These are phyloP conservation scores for Primulina tabacum DNA, from an alignment of 257 asterid genomes.

Conservation along the genomic window DNA sequence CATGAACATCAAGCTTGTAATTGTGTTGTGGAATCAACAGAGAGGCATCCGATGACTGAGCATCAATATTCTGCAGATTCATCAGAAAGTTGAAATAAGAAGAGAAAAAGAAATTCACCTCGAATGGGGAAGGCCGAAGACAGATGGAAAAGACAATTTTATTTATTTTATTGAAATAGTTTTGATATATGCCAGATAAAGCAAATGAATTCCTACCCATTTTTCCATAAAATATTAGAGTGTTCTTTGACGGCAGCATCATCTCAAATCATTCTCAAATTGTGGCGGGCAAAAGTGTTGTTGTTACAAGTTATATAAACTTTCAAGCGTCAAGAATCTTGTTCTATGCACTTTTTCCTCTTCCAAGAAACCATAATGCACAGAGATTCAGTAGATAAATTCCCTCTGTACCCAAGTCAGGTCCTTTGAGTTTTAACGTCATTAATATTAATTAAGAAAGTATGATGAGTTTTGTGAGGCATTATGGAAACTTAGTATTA, in stretches of 20 bases:
- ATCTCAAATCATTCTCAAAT: not conserved
- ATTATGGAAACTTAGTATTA: not conserved
- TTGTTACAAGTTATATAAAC: not conserved
- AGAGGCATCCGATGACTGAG: conserved; percentile 73
- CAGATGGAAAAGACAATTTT: not conserved
- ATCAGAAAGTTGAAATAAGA: conserved; percentile 28
- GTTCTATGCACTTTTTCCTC: not conserved
- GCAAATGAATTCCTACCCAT: not conserved
- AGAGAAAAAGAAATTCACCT: conserved; percentile 6
- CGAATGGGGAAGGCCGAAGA: not conserved
- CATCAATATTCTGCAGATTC: conserved; percentile 58
- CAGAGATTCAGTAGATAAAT: not conserved
- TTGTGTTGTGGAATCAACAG: conserved; percentile 90
- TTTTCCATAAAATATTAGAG: not conserved
- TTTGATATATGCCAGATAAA: not conserved
- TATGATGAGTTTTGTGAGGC: not conserved
- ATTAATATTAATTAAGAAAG: not conserved
- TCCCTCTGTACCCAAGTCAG: not conserved
- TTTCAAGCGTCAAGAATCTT: not conserved
- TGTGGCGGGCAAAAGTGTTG: not conserved
- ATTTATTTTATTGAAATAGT: conserved; percentile 4
- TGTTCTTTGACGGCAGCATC: not conserved
- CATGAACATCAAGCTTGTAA: conserved; percentile 90
- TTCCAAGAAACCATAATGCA: not conserved
- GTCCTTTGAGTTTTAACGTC: not conserved